Base-by-base conservation (phyloP, 2,329 filamentous ascomycete genomes). In the Achaetomium macrosporum region DNA sequence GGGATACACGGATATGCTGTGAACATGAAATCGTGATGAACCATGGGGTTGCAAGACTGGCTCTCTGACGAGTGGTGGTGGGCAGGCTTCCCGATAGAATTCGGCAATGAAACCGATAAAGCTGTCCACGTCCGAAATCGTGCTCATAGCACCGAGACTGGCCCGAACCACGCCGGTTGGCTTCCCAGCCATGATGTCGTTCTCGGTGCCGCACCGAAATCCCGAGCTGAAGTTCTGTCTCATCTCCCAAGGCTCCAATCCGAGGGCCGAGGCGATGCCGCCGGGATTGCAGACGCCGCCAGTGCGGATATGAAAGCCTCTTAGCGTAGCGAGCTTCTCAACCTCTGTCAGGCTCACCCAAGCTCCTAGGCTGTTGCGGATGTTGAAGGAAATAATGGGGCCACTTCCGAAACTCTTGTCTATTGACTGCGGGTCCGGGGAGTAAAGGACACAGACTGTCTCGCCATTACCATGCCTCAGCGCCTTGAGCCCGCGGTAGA, bases 281-380 rank as follows among this genome's bases (percentile, higher is more conserved):
- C 91, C 93, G 1, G 93, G 92, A 62, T 96, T 96, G 70, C 93
- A 99, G 1, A 96, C 75, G 0, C 90, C 87, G 5, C 93, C 93
- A 1, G 90, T 96, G 36, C 93, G 82, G 16, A 97, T 72, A 63
- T 96, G 89, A 40, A 97, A 87, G 45, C 82, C 80, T 59, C 86
- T 88, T 17, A 96, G 74, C 2, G 80, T 77, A 7, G 90, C 87
- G 19, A 96, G 74, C 67, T 92, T 95, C 66, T 97, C 91, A 16
- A 97, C 83, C 65, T 97, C 91, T 13, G 82, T 76, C 57, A 91
- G 85, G 59, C 88, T 88, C 47, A 93, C 68, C 86, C 89, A 96
- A 29, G 79, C 78, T 0, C 88, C 87, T 9, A 73, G 66, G 17
- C 79, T 77, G 58, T 85, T 88, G 47, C 73, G 77, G 31, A 97